Percentiles rank a stretch among this genome's conserved stretches.
Evolutionary conservation across 257 asterid species (phyloP).

Genomic region (Solanum bukasovii): DNA sequence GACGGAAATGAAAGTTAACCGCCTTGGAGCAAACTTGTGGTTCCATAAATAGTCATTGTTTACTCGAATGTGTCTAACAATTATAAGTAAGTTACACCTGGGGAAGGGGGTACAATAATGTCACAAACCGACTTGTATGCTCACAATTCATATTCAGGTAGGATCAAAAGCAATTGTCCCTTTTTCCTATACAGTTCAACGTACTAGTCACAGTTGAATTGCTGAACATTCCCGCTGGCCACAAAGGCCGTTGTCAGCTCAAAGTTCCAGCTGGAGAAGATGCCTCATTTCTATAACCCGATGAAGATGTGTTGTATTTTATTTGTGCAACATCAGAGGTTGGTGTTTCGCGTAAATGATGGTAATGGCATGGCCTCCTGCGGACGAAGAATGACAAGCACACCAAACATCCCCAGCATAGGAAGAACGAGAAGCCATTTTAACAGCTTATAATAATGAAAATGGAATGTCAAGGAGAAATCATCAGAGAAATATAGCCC

Average conservation of each 20-base stretch:
- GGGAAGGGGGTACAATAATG: neutral
- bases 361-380: conserved; percentile 95
- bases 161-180: neutral
- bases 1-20: neutral
- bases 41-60: neutral
- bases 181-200: neutral
- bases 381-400: conserved; percentile 82
- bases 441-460: conserved; percentile 77
- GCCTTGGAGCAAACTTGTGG: neutral
- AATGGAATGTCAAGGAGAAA: conserved; percentile 87
- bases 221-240: neutral
- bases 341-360: conserved; percentile 87
- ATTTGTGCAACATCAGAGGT: conserved; percentile 32
- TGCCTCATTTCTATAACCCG: neutral
- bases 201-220: neutral
- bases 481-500: conserved; percentile 87
- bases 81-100: neutral
- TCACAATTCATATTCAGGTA: neutral
- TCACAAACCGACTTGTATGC: neutral
- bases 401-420: conserved; percentile 91
- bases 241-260: neutral
- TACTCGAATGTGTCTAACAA: neutral
- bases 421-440: conserved; percentile 97
- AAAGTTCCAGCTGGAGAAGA: neutral
- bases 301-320: neutral